Conservation (phyloP, 2,329 filamentous ascomycete genomes). For the Fusarium burgessii region DNA sequence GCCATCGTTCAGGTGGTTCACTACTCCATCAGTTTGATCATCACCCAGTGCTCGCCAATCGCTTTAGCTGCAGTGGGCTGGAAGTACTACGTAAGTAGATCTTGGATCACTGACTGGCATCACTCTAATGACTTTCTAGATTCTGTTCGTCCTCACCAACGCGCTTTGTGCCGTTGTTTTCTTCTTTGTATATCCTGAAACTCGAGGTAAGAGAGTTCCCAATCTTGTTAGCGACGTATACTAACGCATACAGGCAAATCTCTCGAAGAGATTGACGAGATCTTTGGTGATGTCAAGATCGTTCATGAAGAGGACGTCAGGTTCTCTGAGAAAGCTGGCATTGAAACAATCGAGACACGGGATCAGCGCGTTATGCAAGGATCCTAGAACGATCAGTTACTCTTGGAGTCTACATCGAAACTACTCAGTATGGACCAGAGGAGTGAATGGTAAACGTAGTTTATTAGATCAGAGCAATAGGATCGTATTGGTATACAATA, state of each 20-base stretch:
- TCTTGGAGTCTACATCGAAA: too few species aligned
- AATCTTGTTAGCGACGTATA: accelerated
- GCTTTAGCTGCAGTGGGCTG: constrained; percentile 54
- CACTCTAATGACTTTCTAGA: constrained; percentile 36
- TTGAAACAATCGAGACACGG: constrained; percentile 10
- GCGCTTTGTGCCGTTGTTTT: constrained; percentile 53
- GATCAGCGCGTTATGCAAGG: background rate
- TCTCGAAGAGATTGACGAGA: constrained; percentile 55
- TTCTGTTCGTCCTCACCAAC: constrained; percentile 55
- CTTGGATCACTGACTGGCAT: accelerated
- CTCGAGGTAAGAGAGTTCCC: constrained; percentile 46
- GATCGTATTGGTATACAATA: too few species aligned
- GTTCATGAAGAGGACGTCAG: constrained; percentile 41
- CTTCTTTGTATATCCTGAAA: constrained; percentile 53
- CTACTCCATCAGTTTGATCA: constrained; percentile 56
- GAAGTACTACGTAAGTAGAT: constrained; percentile 54
- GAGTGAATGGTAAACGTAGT: too few species aligned
- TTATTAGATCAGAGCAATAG: too few species aligned
- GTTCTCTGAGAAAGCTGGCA: constrained; percentile 31
- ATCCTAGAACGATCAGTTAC: background rate
- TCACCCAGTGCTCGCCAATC: constrained; percentile 57
- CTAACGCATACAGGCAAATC: constrained; percentile 52
- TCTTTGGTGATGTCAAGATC: constrained; percentile 54
- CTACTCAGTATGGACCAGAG: too few species aligned
- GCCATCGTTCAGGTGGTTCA: constrained; percentile 56